These are phyloP conservation scores for Gamsiella multidivaricata DNA, from an alignment of 192 early-diverging fungal genomes.

Conservation along the genomic window DNA sequence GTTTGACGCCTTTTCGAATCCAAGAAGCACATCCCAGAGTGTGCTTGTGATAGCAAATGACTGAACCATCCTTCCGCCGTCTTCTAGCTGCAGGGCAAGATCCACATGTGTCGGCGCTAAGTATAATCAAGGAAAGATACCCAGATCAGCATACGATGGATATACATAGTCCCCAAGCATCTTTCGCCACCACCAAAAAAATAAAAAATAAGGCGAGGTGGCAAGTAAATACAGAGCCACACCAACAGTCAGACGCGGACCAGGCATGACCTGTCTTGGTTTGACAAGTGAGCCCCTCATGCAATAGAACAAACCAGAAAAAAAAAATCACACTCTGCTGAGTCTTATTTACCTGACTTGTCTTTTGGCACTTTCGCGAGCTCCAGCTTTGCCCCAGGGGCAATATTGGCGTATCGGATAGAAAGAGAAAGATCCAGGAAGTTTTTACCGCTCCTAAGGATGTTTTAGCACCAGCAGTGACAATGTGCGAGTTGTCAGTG, in stretches of 20 bases:
- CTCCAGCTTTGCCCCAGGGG: constrained; percentile 79
- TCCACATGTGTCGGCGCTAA: constrained; percentile 54
- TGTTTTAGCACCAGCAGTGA: too few relatives aligned
- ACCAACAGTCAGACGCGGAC: too few relatives aligned
- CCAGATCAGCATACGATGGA: not conserved
- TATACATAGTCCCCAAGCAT: too few relatives aligned
- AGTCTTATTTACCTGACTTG: constrained; percentile 55
- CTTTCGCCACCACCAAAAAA: constrained; percentile 3
- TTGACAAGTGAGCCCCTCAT: too few relatives aligned
- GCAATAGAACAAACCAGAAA: too few relatives aligned
- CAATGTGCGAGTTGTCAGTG: too few relatives aligned
- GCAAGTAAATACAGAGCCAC: not conserved
- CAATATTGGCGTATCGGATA: constrained; percentile 85
- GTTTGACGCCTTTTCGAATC: constrained; percentile 62
- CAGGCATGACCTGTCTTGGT: too few relatives aligned
- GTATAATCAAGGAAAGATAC: not conserved
- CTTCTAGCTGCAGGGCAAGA: constrained; percentile 83
- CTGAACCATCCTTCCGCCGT: constrained; percentile 70
- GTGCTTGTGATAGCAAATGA: constrained; percentile 67
- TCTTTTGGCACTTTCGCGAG: constrained; percentile 53
- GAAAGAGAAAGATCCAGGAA: constrained; percentile 77
- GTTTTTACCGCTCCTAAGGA: constrained; percentile 66
- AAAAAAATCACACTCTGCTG: too few relatives aligned
- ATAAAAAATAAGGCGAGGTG: not conserved
- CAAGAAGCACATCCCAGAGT: constrained; percentile 77